Evolutionary conservation across 352 stramenopile genomes (phyloP), one percentile per base, ranked within the genome.

Genomic region (Salisapilia sapeloensis): DNA sequence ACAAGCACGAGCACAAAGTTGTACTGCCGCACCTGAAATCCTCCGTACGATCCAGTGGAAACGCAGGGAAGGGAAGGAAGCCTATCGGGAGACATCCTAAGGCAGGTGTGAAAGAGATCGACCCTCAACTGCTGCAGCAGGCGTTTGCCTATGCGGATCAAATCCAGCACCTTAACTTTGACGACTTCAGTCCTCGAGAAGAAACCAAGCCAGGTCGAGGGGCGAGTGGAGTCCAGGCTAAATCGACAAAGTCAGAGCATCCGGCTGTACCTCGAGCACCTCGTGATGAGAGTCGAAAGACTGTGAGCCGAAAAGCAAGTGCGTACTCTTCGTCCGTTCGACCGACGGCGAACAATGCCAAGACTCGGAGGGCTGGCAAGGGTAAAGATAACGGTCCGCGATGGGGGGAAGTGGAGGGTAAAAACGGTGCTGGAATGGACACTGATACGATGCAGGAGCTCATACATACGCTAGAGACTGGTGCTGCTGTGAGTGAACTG

Each of bases 391-490:
- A 42, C 12, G 37, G 31, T n/a, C 35, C 30, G 10, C 0, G 13
- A n/a, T 40, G 4, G 12, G 31, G 4, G 17, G 11, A n/a, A 8
- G 2, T 15, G 2, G 29, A 24, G 6, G 33, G 24, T 20, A 50
- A 43, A 33, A 27, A 29, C 29, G 41, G 46, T n/a, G 42, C 25
- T 37, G 56, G 35, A 14, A 66, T 82, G 55, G 62, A 82, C 33
- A 46, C 58, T 24, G 62, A 80, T 29, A 57, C 50, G 0, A 34
- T 85, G 26, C 69, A 85, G 48, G 49, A 51, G 31, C 53, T 85
- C 1, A 51, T 85, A 30, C 79, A 53, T 48, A 82, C 66, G 37
- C 65, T 85, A 26, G 59, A 82, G 49, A 58, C 76, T 24, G 70
- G 70, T 27, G 75, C 65, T 19, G 54, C 53, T 24, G 35, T 83